phyloP scores from a whole-genome alignment of 495 filamentous ascomycete genomes.

The Tuber borchii region DNA sequence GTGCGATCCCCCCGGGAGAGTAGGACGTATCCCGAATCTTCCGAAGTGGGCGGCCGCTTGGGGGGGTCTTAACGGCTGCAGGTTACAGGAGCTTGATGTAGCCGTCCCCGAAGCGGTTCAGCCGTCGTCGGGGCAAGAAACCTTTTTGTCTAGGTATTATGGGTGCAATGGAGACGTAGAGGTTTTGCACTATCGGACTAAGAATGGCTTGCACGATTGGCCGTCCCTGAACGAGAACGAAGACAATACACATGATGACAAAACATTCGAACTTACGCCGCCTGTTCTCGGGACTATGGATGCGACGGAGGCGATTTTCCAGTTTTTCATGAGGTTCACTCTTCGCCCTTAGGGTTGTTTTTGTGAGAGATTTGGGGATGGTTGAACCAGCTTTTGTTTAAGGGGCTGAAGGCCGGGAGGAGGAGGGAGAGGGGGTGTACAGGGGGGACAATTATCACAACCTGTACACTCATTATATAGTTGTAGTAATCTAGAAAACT shows the following conservation, averaged over 20 bases:
- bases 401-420: neutral
- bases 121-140: neutral
- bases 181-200: neutral
- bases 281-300: neutral
- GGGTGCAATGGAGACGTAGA: neutral
- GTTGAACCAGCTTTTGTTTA: neutral
- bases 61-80: neutral
- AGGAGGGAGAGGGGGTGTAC: too few relatives aligned
- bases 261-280: neutral
- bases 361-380: neutral
- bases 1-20: neutral
- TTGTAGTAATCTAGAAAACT: neutral
- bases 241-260: neutral
- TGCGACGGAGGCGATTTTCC: conserved; percentile 2
- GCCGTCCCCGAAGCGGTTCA: neutral
- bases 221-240: neutral
- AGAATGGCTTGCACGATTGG: conserved; percentile 6
- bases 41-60: neutral
- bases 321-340: neutral
- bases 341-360: neutral
- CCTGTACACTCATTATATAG: neutral
- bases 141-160: neutral
- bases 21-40: neutral
- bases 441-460: neutral
- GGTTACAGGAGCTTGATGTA: neutral